Percentiles rank a stretch among this genome's conserved stretches.
phyloP scores from a whole-genome alignment of 176 grass and related monocot genomes.

The Microstegium vimineum region DNA sequence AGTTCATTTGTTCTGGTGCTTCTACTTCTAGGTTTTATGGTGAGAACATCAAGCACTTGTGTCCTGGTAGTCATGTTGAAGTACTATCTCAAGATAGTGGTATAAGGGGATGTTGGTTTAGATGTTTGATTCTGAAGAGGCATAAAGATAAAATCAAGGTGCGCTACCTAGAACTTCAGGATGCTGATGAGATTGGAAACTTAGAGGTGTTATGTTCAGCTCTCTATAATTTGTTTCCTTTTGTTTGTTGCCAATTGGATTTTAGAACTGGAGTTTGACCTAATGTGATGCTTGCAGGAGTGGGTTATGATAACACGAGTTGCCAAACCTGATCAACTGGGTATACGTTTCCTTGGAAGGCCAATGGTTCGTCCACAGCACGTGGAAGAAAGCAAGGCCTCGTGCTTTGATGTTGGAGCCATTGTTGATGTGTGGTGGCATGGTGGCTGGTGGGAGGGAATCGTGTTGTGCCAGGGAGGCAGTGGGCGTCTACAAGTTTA shows the following conservation, averaged over 20 bases:
- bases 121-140: constrained; percentile 71
- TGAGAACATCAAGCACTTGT: constrained; percentile 32
- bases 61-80: constrained; percentile 63
- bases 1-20: constrained; percentile 7
- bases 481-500: constrained; percentile 50
- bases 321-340: constrained; percentile 58
- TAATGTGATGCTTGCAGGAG: constrained; percentile 52
- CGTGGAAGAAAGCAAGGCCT: neutral
- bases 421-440: constrained; percentile 87
- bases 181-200: constrained; percentile 71
- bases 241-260: neutral
- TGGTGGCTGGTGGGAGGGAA: constrained; percentile 96
- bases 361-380: constrained; percentile 57
- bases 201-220: constrained; percentile 54
- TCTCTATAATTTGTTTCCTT: neutral
- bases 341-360: constrained; percentile 50
- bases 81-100: constrained; percentile 88
- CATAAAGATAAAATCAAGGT: constrained; percentile 75
- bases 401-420: constrained; percentile 49
- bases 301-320: constrained; percentile 62
- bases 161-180: constrained; percentile 65
- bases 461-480: constrained; percentile 44
- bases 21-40: constrained; percentile 18
- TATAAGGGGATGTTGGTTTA: constrained; percentile 94
- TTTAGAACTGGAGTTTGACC: neutral